These are phyloP conservation scores for Xylariaceae sp. DNA, from an alignment of 2,329 filamentous ascomycete species.

Conservation along the genomic window DNA sequence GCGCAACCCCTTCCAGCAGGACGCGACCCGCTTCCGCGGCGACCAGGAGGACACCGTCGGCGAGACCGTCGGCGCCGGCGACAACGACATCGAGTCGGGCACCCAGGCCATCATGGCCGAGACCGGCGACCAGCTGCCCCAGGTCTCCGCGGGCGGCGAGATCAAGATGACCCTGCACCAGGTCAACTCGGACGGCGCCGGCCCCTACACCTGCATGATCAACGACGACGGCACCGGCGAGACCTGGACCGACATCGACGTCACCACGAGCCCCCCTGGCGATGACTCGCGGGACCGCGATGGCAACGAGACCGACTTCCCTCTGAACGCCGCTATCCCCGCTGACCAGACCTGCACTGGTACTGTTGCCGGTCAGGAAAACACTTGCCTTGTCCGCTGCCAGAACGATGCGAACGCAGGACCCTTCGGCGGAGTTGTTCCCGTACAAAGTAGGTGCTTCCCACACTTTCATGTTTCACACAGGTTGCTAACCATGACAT, in stretches of 20 bases:
- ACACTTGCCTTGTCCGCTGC: conserved; percentile 60
- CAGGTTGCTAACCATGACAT: neutral
- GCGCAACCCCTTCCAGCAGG: conserved; percentile 59
- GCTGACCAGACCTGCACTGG: conserved; percentile 54
- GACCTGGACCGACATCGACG: conserved; percentile 48
- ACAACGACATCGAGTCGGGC: conserved; percentile 53
- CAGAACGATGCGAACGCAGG: conserved; percentile 57
- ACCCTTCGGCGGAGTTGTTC: conserved; percentile 59
- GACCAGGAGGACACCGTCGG: conserved; percentile 48
- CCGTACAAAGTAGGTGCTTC: conserved; percentile 41
- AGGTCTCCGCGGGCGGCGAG: conserved; percentile 53
- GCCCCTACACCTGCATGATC: conserved; percentile 62
- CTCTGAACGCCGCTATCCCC: conserved; percentile 56
- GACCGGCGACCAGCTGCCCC: conserved; percentile 53
- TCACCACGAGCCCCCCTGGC: conserved; percentile 50
- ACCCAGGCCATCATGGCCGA: conserved; percentile 54
- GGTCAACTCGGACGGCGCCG: conserved; percentile 63
- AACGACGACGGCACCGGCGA: conserved; percentile 55
- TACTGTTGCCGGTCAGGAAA: conserved; percentile 52
- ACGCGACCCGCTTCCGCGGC: conserved; percentile 58
- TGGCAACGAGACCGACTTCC: conserved; percentile 38
- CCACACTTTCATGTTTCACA: neutral
- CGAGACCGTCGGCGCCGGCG: conserved; percentile 53
- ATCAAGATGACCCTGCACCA: conserved; percentile 62
- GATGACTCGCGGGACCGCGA: conserved; percentile 43